phyloP scores from a whole-genome alignment of 2,329 filamentous ascomycete species.

The Remersonia thermophila region DNA sequence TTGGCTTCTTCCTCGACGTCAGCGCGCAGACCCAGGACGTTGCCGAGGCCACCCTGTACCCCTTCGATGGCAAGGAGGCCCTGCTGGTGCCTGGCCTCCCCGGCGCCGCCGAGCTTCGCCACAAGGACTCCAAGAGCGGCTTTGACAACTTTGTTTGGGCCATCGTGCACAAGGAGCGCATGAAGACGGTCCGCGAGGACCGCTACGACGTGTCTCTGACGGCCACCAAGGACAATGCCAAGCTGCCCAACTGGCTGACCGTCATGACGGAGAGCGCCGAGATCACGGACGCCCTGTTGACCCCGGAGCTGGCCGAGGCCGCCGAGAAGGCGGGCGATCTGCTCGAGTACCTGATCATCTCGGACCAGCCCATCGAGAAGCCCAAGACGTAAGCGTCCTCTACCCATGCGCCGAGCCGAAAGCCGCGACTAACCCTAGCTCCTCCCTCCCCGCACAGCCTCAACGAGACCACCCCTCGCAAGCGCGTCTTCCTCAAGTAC shows the following conservation, averaged over 20 bases:
- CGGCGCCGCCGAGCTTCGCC: constrained; percentile 43
- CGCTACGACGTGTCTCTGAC: constrained; percentile 92
- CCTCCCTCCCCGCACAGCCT: constrained; percentile 39
- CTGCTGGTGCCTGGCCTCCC: constrained; percentile 57
- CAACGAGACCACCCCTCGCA: constrained; percentile 71
- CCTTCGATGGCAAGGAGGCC: constrained; percentile 85
- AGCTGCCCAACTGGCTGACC: constrained; percentile 79
- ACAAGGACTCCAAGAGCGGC: constrained; percentile 48
- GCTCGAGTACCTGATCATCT: constrained; percentile 78
- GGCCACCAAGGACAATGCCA: constrained; percentile 80
- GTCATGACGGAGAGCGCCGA: constrained; percentile 97
- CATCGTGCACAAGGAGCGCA: constrained; percentile 85
- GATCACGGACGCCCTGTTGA: constrained; percentile 77
- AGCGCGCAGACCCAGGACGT: constrained; percentile 57
- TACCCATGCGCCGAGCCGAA: not conserved
- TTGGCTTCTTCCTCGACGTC: constrained; percentile 72
- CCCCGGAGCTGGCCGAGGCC: constrained; percentile 72
- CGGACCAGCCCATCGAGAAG: constrained; percentile 80
- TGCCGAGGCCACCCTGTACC: constrained; percentile 66
- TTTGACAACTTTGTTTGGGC: constrained; percentile 94
- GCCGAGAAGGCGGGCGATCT: constrained; percentile 65
- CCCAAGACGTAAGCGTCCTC: constrained; percentile 59
- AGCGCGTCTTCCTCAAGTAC: constrained; percentile 73
- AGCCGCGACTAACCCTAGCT: not conserved
- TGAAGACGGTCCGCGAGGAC: constrained; percentile 81